Evolutionary conservation across 108 stramenopile species (phyloP).

Genomic region (Cylindrotheca fusiformis): DNA sequence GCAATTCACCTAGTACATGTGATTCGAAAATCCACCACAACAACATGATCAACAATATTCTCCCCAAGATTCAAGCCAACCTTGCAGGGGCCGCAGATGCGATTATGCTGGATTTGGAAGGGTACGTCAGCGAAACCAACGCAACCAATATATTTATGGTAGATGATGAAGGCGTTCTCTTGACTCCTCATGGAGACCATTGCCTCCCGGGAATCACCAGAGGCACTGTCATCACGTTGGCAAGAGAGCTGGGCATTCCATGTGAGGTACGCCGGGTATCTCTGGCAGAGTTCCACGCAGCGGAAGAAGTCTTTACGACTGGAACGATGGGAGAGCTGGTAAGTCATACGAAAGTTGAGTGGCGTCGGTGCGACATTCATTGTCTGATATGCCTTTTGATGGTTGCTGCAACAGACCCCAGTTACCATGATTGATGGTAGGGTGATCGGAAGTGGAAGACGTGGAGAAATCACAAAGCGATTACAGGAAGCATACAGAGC

Average conservation of each 20-base stretch:
- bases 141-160: conserved; percentile 94
- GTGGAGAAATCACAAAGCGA: conserved; percentile 63
- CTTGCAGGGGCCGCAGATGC: conserved; percentile 85
- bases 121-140: conserved; percentile 91
- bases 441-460: conserved; percentile 54
- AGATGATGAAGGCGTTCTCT: conserved; percentile 60
- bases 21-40: conserved; percentile 92
- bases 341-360: not conserved
- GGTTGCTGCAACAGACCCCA: conserved; percentile 44
- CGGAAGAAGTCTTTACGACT: conserved; percentile 91
- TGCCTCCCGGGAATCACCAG: conserved; percentile 90
- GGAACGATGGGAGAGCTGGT: conserved; percentile 91
- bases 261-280: conserved; percentile 64
- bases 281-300: conserved; percentile 83
- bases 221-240: conserved; percentile 67
- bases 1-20: conserved; percentile 76
- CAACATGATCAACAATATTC: conserved; percentile 89
- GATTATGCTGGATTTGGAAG: conserved; percentile 90
- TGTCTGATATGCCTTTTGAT: too few relatives aligned
- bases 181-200: conserved; percentile 85
- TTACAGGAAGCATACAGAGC: conserved; percentile 76
- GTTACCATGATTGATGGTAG: conserved; percentile 90
- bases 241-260: conserved; percentile 68
- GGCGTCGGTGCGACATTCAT: too few relatives aligned
- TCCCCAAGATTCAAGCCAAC: conserved; percentile 95